Conservation (phyloP, 2,329 filamentous ascomycete genomes). For the Fusarium bactridioides region DNA sequence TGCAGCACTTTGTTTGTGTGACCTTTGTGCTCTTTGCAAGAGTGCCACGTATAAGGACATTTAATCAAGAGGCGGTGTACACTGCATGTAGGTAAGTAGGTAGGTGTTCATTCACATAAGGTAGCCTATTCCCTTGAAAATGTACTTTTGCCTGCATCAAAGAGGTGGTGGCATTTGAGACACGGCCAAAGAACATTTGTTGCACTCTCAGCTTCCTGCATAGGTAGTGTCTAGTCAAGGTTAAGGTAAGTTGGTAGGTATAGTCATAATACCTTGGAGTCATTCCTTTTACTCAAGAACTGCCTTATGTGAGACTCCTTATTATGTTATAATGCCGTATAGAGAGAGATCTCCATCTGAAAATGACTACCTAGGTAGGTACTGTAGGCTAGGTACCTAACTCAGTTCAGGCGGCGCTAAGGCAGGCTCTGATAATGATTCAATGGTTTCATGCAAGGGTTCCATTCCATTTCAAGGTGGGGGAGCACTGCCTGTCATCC, state of each 20-base stretch:
- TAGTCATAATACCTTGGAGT: background rate
- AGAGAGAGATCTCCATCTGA: background rate
- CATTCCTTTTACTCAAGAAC: background rate
- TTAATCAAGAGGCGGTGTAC: background rate
- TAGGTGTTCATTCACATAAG: background rate
- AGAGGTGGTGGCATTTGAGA: background rate
- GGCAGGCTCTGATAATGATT: background rate
- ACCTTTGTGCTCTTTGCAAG: background rate
- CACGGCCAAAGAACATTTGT: background rate
- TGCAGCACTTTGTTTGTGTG: background rate
- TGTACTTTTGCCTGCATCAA: background rate
- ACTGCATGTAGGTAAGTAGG: background rate
- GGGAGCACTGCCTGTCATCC: background rate
- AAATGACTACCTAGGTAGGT: background rate
- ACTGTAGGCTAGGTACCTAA: background rate
- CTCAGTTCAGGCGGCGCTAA: background rate
- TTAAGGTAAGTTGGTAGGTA: background rate
- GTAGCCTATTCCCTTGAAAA: background rate
- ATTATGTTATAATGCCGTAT: background rate
- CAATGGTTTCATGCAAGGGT: background rate
- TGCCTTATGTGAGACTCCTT: background rate
- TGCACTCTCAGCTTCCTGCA: background rate
- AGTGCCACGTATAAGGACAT: conserved; percentile 5
- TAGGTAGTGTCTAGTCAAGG: no score
- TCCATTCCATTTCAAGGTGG: background rate